These are phyloP conservation scores for Talaromyces pinophilus DNA, from an alignment of 2,329 filamentous ascomycete species.

Conservation along the genomic window DNA sequence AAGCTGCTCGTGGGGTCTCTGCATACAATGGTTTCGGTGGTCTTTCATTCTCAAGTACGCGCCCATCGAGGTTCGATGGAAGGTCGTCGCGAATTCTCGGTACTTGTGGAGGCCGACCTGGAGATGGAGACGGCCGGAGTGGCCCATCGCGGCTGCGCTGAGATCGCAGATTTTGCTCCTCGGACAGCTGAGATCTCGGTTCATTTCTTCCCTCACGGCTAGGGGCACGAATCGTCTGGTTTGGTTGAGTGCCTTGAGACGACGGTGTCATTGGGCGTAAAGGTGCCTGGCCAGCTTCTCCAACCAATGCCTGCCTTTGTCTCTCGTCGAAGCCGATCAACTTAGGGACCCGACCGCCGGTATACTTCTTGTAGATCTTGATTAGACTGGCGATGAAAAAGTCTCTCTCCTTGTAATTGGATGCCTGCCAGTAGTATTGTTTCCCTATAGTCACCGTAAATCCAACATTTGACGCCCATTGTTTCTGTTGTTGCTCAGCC, in stretches of 20 bases:
- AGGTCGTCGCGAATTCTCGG: slow-evolving; percentile 10
- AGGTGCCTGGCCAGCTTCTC: slow-evolving; percentile 38
- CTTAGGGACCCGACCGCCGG: slow-evolving; percentile 76
- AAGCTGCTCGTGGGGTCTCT: slow-evolving; percentile 23
- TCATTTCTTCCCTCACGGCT: slow-evolving; percentile 42
- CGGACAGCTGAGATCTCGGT: slow-evolving; percentile 34
- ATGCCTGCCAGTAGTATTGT: slow-evolving; percentile 95
- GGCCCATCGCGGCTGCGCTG: slow-evolving; percentile 46
- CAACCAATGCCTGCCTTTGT: slow-evolving; percentile 75
- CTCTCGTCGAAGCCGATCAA: slow-evolving; percentile 78
- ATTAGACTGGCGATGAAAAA: slow-evolving; percentile 96
- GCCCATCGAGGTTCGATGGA: slow-evolving; percentile 12
- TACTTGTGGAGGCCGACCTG: slow-evolving; percentile 15
- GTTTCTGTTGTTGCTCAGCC: slow-evolving; percentile 62
- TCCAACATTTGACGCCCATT: slow-evolving; percentile 80
- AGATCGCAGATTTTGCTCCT: slow-evolving; percentile 40
- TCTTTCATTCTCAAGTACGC: background rate
- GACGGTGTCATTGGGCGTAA: slow-evolving; percentile 31
- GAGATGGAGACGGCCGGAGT: slow-evolving; percentile 37
- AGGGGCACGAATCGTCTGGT: slow-evolving; percentile 36
- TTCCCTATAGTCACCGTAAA: slow-evolving; percentile 89
- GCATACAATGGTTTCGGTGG: slow-evolving; percentile 9
- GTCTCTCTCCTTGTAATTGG: slow-evolving; percentile 93
- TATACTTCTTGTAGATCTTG: slow-evolving; percentile 97
- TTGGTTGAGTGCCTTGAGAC: slow-evolving; percentile 32